Conservation (phyloP, 371 early-diverging fungal species). For the Actinomortierella ambigua region DNA sequence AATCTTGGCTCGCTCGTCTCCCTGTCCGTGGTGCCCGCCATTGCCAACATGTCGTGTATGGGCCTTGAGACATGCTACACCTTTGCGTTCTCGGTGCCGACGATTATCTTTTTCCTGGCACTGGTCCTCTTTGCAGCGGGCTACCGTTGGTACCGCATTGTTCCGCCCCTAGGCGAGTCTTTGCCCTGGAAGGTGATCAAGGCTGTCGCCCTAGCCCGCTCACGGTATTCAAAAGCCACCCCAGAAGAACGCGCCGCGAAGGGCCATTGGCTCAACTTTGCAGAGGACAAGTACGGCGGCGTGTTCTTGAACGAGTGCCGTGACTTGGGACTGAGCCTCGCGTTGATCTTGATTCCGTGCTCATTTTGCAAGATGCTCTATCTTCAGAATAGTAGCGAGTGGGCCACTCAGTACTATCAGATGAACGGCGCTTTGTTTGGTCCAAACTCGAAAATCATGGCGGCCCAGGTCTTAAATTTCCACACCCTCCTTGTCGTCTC, state of each 20-base stretch:
- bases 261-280: constrained; percentile 11
- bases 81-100: constrained; percentile 5
- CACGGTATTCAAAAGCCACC: background rate
- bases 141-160: constrained; percentile 50
- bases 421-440: background rate
- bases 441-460: constrained; percentile 16
- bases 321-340: constrained; percentile 1
- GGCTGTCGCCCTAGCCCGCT: background rate
- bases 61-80: constrained; percentile 3
- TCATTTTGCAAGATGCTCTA: background rate
- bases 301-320: constrained; percentile 13
- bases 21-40: constrained; percentile 2
- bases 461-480: constrained; percentile 23
- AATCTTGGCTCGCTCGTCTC: constrained; percentile 9
- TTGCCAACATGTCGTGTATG: background rate
- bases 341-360: background rate
- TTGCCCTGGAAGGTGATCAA: constrained; percentile 42
- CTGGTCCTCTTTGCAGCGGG: constrained; percentile 48
- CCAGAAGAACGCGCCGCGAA: background rate
- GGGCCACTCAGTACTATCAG: background rate
- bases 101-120: constrained; percentile 26
- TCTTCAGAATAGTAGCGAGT: background rate
- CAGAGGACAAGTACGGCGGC: constrained; percentile 1
- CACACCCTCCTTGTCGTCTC: constrained; percentile 54
- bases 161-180: constrained; percentile 54